Percentiles rank a stretch among this genome's conserved stretches.
These are phyloP conservation scores for Monosporascus sp. DNA, from an alignment of 2,329 filamentous ascomycete species.

Conservation along the genomic window DNA sequence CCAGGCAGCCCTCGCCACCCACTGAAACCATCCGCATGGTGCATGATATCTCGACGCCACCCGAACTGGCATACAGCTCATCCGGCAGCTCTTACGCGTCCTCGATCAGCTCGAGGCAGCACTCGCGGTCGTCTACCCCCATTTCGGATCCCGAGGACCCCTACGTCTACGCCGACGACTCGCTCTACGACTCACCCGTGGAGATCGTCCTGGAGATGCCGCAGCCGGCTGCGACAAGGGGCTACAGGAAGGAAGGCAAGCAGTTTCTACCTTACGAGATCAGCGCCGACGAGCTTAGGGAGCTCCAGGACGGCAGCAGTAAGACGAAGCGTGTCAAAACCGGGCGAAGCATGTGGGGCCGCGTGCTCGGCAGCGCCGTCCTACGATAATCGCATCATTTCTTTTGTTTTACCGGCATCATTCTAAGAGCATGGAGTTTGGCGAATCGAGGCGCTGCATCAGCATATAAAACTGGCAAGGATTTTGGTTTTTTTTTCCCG, in stretches of 20 bases:
- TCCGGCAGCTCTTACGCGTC: slow-evolving; percentile 42
- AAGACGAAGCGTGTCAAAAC: slow-evolving; percentile 45
- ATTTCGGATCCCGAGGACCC: slow-evolving; percentile 39
- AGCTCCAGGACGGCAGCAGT: slow-evolving; percentile 39
- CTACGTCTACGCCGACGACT: slow-evolving; percentile 34
- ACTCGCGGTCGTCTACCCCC: slow-evolving; percentile 47
- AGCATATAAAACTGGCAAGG: slow-evolving; percentile 3
- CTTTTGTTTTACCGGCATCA: not conserved
- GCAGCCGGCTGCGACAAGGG: slow-evolving; percentile 31
- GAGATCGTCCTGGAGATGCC: slow-evolving; percentile 37
- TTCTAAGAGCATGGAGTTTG: slow-evolving; percentile 9
- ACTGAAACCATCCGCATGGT: slow-evolving; percentile 35
- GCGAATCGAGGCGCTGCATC: too few species aligned
- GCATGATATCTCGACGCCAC: slow-evolving; percentile 37
- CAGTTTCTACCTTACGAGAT: slow-evolving; percentile 50
- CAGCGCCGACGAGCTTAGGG: slow-evolving; percentile 44
- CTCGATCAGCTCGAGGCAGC: slow-evolving; percentile 39
- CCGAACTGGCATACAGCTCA: slow-evolving; percentile 39
- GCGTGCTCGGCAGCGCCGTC: slow-evolving; percentile 43
- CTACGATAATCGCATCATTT: slow-evolving; percentile 26
- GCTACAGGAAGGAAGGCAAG: slow-evolving; percentile 21
- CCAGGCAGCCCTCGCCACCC: slow-evolving; percentile 30
- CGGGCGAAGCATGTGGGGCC: slow-evolving; percentile 45
- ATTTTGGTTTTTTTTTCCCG: slow-evolving; percentile 1
- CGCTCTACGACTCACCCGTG: slow-evolving; percentile 45